Evolutionary conservation across 1,284 basidiomycete genomes (phyloP).

Genomic region (Boletus smithii): DNA sequence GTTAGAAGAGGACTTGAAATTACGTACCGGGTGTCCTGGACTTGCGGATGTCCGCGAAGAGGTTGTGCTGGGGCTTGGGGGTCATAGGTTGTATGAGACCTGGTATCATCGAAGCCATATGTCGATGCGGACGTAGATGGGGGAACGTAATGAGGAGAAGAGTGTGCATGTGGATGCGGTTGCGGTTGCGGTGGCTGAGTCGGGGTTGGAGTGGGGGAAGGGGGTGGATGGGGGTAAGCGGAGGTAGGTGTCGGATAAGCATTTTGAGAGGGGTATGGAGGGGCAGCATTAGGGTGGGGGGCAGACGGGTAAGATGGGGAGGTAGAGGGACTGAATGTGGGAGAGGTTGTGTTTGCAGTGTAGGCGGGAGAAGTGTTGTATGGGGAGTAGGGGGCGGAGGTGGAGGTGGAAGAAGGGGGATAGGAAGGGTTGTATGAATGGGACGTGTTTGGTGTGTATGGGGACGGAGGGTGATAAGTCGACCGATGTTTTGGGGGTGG

Average conservation of each 20-base stretch:
- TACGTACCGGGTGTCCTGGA: constrained; percentile 29
- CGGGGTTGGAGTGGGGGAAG: constrained; percentile 30
- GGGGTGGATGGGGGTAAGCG: constrained; percentile 29
- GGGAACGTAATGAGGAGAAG: constrained; percentile 25
- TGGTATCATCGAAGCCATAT: constrained; percentile 23
- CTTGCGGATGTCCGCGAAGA: constrained; percentile 21
- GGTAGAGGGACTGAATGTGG: constrained; percentile 24
- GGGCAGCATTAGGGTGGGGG: constrained; percentile 11
- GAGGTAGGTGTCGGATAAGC: constrained; percentile 29
- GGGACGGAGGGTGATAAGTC: constrained; percentile 18
- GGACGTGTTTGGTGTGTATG: constrained; percentile 24
- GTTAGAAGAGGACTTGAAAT: background rate
- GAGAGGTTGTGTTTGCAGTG: constrained; percentile 22
- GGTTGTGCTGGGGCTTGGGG: constrained; percentile 11
- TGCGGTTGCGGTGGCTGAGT: constrained; percentile 23
- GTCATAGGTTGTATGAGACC: constrained; percentile 22
- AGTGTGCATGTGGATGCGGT: constrained; percentile 18
- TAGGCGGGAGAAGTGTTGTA: constrained; percentile 26
- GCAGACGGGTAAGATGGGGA: constrained; percentile 20
- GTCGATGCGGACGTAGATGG: constrained; percentile 22
- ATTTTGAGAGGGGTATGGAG: constrained; percentile 24
- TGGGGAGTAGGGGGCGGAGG: constrained; percentile 20
- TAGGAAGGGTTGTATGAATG: constrained; percentile 17
- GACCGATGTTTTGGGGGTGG: constrained; percentile 26
- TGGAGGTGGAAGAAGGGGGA: constrained; percentile 17